phyloP scores from a whole-genome alignment of 345 rosid genomes.

The Bruguiera sexangula region DNA sequence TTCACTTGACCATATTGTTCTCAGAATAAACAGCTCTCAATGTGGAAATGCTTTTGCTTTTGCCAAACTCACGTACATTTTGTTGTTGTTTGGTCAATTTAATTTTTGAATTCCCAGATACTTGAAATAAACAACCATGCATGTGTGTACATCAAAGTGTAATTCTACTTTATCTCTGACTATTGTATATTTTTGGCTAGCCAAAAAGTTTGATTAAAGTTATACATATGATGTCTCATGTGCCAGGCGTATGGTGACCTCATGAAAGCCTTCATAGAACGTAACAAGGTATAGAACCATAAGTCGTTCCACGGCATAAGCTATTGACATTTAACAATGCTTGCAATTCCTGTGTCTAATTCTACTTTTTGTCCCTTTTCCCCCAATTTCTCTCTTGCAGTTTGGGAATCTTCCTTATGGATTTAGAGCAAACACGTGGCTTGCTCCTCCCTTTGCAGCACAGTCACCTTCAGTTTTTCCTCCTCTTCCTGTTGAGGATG shows the following conservation, averaged over 20 bases:
- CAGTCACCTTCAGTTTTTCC: conserved; percentile 69
- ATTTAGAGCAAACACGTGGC: conserved; percentile 98
- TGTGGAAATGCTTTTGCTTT: no score
- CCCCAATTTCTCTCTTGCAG: conserved; percentile 33
- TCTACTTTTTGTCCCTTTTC: conserved; percentile 3
- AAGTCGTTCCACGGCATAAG: conserved; percentile 5
- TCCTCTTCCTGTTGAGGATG: conserved; percentile 81
- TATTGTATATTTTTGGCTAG: not conserved
- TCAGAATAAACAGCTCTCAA: no score
- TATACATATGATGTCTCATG: conserved; percentile 17
- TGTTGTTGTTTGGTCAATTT: no score
- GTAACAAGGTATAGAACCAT: conserved; percentile 65
- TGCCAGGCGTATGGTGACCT: conserved; percentile 82
- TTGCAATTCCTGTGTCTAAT: not conserved
- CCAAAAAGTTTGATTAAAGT: not conserved
- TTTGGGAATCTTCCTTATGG: conserved; percentile 99
- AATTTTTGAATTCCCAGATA: no score
- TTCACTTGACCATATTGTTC: no score
- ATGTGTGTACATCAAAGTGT: not conserved
- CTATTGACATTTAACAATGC: not conserved
- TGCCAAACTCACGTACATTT: no score
- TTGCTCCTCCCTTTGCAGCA: conserved; percentile 74
- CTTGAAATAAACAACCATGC: no score
- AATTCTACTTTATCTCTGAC: not conserved
- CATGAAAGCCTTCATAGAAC: conserved; percentile 82